phyloP scores from a whole-genome alignment of 768 basidiomycete species.

The Chiua virens region DNA sequence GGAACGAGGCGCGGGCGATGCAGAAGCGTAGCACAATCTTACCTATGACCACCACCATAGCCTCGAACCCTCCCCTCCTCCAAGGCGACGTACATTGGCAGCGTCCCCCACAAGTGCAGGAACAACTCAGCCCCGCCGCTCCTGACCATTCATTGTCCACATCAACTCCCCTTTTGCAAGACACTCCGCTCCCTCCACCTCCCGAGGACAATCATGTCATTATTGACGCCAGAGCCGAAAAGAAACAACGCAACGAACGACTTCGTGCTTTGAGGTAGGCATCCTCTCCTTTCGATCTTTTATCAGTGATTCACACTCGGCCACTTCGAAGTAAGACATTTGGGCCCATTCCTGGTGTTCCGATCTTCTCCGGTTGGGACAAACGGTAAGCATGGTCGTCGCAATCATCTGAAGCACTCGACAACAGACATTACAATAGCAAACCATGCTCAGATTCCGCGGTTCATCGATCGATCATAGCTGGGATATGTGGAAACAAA shows the following conservation, averaged over 20 bases:
- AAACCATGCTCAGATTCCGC: slow-evolving; percentile 5
- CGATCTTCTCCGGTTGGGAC: slow-evolving; percentile 20
- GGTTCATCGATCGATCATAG: slow-evolving; percentile 14
- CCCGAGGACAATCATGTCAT: neutral
- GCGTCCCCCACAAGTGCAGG: neutral
- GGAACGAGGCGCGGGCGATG: neutral
- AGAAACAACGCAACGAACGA: neutral
- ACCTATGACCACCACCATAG: slow-evolving; percentile 20
- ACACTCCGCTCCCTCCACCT: neutral
- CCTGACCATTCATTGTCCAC: neutral
- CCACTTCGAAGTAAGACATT: slow-evolving; percentile 17
- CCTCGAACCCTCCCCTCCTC: too few relatives aligned
- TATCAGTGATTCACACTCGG: neutral
- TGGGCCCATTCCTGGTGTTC: slow-evolving; percentile 24
- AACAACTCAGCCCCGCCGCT: neutral
- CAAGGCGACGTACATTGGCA: neutral
- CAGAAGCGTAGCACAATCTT: neutral
- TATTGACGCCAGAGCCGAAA: neutral
- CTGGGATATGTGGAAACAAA: slow-evolving; percentile 22
- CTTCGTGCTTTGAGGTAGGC: neutral
- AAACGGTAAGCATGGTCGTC: slow-evolving; percentile 13
- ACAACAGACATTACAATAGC: neutral
- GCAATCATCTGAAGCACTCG: neutral
- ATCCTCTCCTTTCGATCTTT: neutral
- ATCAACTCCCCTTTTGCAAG: neutral